These are phyloP conservation scores for Meyerozyma sp. DNA, from an alignment of 1,139 yeast genomes.

Conservation along the genomic window DNA sequence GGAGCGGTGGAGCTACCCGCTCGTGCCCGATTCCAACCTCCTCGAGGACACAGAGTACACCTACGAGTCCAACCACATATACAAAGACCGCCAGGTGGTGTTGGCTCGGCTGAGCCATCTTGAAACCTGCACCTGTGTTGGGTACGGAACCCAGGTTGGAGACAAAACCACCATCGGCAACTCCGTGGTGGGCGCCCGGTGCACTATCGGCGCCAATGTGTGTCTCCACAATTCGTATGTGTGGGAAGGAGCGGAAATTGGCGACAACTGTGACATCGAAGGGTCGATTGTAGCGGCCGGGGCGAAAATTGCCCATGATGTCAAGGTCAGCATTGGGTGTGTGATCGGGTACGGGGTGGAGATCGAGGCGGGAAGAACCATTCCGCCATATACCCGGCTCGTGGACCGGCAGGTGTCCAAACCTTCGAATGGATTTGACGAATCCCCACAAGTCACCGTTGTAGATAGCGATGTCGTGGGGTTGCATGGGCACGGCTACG, in stretches of 20 bases:
- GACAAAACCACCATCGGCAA: slow-evolving; percentile 50
- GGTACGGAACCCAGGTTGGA: slow-evolving; percentile 63
- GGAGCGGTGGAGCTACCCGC: slow-evolving; percentile 89
- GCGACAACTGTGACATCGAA: slow-evolving; percentile 53
- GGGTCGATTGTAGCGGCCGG: slow-evolving; percentile 67
- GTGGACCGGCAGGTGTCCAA: slow-evolving; percentile 42
- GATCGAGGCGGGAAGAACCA: slow-evolving; percentile 46
- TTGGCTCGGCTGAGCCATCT: slow-evolving; percentile 89
- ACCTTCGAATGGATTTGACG: slow-evolving; percentile 12
- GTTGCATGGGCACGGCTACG: slow-evolving; percentile 52
- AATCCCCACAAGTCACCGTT: slow-evolving; percentile 5
- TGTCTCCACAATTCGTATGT: slow-evolving; percentile 67
- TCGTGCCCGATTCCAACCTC: slow-evolving; percentile 81
- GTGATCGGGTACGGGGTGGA: slow-evolving; percentile 74
- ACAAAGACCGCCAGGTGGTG: slow-evolving; percentile 77
- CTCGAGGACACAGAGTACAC: slow-evolving; percentile 65
- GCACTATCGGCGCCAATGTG: slow-evolving; percentile 78
- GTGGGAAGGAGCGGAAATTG: slow-evolving; percentile 78
- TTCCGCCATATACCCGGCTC: slow-evolving; percentile 49
- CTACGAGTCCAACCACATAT: slow-evolving; percentile 79
- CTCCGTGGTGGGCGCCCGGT: slow-evolving; percentile 80
- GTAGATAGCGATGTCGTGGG: slow-evolving; percentile 47
- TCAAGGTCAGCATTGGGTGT: slow-evolving; percentile 57
- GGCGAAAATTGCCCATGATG: slow-evolving; percentile 49
- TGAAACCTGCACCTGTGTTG: slow-evolving; percentile 73